Conservation (phyloP, 805 yeast species). For the Wickerhamiella allomyrinae region DNA sequence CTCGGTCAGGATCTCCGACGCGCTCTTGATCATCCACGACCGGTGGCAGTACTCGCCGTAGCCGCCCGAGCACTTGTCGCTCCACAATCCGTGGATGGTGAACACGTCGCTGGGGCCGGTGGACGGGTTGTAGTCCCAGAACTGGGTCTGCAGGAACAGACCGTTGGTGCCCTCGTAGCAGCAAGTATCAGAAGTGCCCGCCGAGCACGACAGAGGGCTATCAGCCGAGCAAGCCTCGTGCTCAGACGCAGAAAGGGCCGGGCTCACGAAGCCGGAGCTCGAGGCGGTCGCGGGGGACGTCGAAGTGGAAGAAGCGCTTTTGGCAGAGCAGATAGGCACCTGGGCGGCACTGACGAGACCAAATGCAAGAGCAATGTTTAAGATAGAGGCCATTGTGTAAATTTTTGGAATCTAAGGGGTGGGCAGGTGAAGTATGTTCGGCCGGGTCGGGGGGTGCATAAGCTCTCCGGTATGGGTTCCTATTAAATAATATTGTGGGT, state of each 20-base stretch:
- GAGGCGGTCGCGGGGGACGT: background rate
- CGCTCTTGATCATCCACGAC: constrained; percentile 39
- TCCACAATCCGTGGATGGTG: constrained; percentile 83
- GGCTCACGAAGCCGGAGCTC: background rate
- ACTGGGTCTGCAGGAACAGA: constrained; percentile 67
- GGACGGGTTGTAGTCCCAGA: constrained; percentile 79
- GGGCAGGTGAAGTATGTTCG: no score
- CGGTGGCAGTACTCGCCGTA: constrained; percentile 68
- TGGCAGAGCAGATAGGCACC: background rate
- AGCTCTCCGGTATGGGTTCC: no score
- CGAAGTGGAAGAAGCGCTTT: background rate
- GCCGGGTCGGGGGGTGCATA: no score
- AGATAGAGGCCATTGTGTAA: no score
- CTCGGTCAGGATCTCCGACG: constrained; percentile 31
- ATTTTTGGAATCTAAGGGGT: no score
- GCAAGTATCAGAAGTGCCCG: constrained; percentile 37
- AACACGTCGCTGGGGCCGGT: constrained; percentile 57
- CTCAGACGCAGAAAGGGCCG: background rate
- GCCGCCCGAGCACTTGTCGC: constrained; percentile 73
- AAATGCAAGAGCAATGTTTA: background rate
- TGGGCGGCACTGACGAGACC: background rate
- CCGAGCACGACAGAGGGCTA: constrained; percentile 24
- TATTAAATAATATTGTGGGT: no score
- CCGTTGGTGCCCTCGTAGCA: constrained; percentile 87
- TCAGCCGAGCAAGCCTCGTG: constrained; percentile 24